A percentile compares a stretch with the other conserved stretches of the same genome.
phyloP scores from a whole-genome alignment of 306 rosid species.

The Canavalia ensiformis region DNA sequence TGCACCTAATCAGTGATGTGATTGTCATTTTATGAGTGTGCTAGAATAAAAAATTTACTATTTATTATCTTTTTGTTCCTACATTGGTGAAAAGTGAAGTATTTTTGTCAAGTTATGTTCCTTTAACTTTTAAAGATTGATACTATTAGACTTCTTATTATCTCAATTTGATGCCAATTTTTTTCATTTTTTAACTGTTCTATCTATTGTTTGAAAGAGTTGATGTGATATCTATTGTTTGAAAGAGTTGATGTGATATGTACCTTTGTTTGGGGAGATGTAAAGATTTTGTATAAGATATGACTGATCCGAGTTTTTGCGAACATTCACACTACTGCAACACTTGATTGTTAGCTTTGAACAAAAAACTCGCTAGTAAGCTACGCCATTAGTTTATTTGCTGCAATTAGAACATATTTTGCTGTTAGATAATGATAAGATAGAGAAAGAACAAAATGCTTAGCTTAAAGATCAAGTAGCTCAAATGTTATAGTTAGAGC shows the following conservation, averaged over 20 bases:
- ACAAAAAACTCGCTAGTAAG: conserved; percentile 38
- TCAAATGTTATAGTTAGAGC: conserved; percentile 76
- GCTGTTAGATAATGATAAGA: conserved; percentile 69
- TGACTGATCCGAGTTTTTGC: conserved; percentile 1
- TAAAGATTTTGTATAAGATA: conserved; percentile 10
- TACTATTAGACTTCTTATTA: not conserved
- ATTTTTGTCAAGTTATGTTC: conserved; percentile 11
- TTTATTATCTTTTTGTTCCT: not conserved
- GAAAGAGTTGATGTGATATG: conserved; percentile 1
- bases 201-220: conserved; percentile 10
- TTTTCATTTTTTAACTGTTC: not conserved
- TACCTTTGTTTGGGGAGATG: conserved; percentile 26
- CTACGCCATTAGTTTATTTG: conserved; percentile 42
- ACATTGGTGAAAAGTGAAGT: not conserved
- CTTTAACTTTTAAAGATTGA: conserved; percentile 3
- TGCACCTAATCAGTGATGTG: conserved; percentile 4
- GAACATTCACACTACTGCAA: conserved; percentile 9
- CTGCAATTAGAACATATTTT: conserved; percentile 73
- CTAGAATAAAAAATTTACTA: not conserved
- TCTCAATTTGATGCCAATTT: not conserved
- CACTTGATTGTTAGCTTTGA: conserved; percentile 32
- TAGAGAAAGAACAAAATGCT: conserved; percentile 79
- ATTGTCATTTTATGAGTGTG: not conserved
- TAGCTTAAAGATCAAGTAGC: conserved; percentile 85
- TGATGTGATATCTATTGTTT: conserved; percentile 9